Evolutionary conservation across 2,329 filamentous ascomycete genomes (phyloP), one percentile per base, ranked within the genome.

Genomic region (Byssoonygena ceratinophila): DNA sequence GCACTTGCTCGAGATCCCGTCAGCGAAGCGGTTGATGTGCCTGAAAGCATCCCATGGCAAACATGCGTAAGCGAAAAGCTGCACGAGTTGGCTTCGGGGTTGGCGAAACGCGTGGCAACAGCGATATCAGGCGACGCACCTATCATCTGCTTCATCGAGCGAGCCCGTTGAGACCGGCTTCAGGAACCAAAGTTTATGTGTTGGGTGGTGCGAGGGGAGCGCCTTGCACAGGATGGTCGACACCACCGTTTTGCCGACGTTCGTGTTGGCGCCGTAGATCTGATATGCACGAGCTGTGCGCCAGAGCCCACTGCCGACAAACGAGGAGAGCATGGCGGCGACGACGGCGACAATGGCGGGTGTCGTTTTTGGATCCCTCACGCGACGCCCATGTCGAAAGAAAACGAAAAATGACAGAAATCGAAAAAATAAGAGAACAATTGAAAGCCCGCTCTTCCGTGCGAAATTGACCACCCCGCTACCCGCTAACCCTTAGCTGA

Each of bases 141-240:
- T 67, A 64, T 85, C 79, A 68, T 92, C 87, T 14, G 83, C 82
- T 52, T 90, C 85, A 23, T 79, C 69, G 8, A 71, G 63, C 6
- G 83, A 76, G 0, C 87, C 88, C 0, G 87, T 92, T 1, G 86
- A 91, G 1, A 94, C 82, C 0, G 87, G 87, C 66, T 94, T 94
- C 51, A 94, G 64, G 65, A 86, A 94, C 18, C 70, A 68, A 43
- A 77, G 74, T 18, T 69, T 61, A 6, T 66, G 54, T 5, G 61
- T 62, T n/a, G 60, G 65, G 57, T 73, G 72, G 36, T 69, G 68
- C 23, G 69, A 72, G 34, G 69, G 71, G 3, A 82, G 76, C 7
- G 83, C 77, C 56, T 79, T 81, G 65, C 81, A 84, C 2, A 94
- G 72, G 11, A 88, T 68, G 0, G 85, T 88, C 1, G 84, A 83